Conservation (phyloP, 2,329 filamentous ascomycete species). For the Phialophora verrucosa region DNA sequence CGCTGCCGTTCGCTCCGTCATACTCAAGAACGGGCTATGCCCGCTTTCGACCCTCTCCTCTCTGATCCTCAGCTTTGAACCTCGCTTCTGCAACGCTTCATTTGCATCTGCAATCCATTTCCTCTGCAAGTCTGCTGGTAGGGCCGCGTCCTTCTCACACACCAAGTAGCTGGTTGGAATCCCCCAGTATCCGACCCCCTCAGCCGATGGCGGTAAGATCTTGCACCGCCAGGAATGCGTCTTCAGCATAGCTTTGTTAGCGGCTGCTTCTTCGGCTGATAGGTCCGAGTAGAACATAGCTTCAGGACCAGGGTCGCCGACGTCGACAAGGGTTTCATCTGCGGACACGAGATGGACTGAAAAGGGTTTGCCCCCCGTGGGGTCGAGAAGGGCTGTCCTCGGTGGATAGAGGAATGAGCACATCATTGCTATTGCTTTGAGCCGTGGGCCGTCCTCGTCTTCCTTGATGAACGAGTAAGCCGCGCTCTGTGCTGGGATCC, state of each 20-base stretch:
- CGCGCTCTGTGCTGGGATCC: slow-evolving; percentile 32
- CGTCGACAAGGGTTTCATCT: slow-evolving; percentile 4
- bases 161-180: slow-evolving; percentile 27
- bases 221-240: slow-evolving; percentile 17
- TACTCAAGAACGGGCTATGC: slow-evolving; percentile 23
- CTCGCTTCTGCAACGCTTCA: slow-evolving; percentile 10
- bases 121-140: slow-evolving; percentile 17
- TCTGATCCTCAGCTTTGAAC: slow-evolving; percentile 6
- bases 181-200: slow-evolving; percentile 15
- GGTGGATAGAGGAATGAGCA: slow-evolving; percentile 19
- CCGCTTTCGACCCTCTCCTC: slow-evolving; percentile 15
- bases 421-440: slow-evolving; percentile 16
- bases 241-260: slow-evolving; percentile 13
- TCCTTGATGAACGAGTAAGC: slow-evolving; percentile 18
- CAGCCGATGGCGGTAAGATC: slow-evolving; percentile 1
- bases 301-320: slow-evolving; percentile 19
- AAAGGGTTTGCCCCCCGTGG: slow-evolving; percentile 1
- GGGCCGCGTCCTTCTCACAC: slow-evolving; percentile 23
- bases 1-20: slow-evolving; percentile 15
- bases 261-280: slow-evolving; percentile 8
- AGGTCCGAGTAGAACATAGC: slow-evolving; percentile 23
- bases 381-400: slow-evolving; percentile 9
- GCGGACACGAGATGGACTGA: slow-evolving; percentile 8
- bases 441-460: not conserved
- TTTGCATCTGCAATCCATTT: slow-evolving; percentile 19